phyloP scores from a whole-genome alignment of 306 rosid species.

The Lathyrus sativus region DNA sequence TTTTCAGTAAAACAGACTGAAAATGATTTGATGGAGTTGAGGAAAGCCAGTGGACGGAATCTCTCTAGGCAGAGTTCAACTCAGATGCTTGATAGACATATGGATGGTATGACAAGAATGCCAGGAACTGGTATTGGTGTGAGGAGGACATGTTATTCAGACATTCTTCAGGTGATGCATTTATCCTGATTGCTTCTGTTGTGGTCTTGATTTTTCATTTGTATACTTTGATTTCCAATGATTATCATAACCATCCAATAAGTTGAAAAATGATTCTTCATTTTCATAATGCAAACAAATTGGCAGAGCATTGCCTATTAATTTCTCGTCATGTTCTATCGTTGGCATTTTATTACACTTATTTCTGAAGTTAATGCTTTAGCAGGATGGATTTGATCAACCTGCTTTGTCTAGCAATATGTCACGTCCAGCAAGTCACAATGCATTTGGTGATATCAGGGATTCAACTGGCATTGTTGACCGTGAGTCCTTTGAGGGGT shows the following conservation, averaged over 20 bases:
- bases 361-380: constrained; percentile 40
- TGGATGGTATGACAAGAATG: constrained; percentile 57
- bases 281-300: constrained; percentile 17
- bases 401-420: constrained; percentile 62
- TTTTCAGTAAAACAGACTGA: constrained; percentile 65
- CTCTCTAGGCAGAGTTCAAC: constrained; percentile 55
- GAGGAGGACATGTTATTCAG: constrained; percentile 77
- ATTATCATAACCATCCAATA: constrained; percentile 27
- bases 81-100: constrained; percentile 54
- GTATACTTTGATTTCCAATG: constrained; percentile 14
- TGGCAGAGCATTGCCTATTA: constrained; percentile 25
- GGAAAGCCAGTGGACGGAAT: constrained; percentile 58
- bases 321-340: constrained; percentile 28
- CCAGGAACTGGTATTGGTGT: constrained; percentile 60
- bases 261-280: constrained; percentile 29
- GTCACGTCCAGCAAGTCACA: constrained; percentile 68
- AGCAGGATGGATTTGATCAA: constrained; percentile 82
- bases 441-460: constrained; percentile 62
- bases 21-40: constrained; percentile 65
- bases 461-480: constrained; percentile 54
- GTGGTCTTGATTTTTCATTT: constrained; percentile 31
- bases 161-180: constrained; percentile 75
- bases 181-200: constrained; percentile 13
- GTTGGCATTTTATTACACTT: constrained; percentile 27
- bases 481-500: constrained; percentile 59